These are phyloP conservation scores for Suhomyces terraborum DNA, from an alignment of 1,139 yeast species.

Conservation along the genomic window DNA sequence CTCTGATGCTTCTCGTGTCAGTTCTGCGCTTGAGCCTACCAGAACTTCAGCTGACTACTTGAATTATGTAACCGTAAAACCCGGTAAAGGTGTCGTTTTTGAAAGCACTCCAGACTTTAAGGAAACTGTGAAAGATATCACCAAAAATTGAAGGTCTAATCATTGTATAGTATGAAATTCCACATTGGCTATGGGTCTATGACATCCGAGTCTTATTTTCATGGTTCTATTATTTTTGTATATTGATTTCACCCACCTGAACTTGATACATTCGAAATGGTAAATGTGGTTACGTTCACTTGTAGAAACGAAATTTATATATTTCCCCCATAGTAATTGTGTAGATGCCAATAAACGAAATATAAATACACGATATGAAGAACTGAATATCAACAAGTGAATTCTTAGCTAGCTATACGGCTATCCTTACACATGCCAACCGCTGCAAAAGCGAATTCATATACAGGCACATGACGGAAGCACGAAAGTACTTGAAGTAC, in stretches of 20 bases:
- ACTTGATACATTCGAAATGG: too few relatives aligned
- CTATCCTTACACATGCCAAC: too few relatives aligned
- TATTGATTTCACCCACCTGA: too few relatives aligned
- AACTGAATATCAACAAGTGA: not conserved
- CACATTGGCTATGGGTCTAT: too few relatives aligned
- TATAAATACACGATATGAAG: not conserved
- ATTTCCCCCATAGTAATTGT: not conserved
- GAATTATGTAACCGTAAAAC: conserved; percentile 45
- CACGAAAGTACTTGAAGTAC: too few relatives aligned
- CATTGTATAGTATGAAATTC: conserved; percentile 2
- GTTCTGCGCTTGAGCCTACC: too few relatives aligned
- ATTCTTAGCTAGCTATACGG: not conserved
- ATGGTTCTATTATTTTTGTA: too few relatives aligned
- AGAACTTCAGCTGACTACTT: conserved; percentile 42
- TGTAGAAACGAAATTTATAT: not conserved
- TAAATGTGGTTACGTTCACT: too few relatives aligned
- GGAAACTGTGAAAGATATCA: conserved; percentile 33
- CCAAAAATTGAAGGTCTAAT: not conserved
- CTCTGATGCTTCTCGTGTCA: too few relatives aligned
- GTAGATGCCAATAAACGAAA: not conserved
- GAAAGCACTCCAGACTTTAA: conserved; percentile 46
- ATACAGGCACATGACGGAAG: too few relatives aligned
- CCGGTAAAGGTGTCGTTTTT: conserved; percentile 43
- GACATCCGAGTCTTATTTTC: too few relatives aligned
- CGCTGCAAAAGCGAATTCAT: too few relatives aligned